Evolutionary conservation across 208 protist species (phyloP), one percentile per base, ranked within the genome.

Genomic region (Trichomonas tenax): DNA sequence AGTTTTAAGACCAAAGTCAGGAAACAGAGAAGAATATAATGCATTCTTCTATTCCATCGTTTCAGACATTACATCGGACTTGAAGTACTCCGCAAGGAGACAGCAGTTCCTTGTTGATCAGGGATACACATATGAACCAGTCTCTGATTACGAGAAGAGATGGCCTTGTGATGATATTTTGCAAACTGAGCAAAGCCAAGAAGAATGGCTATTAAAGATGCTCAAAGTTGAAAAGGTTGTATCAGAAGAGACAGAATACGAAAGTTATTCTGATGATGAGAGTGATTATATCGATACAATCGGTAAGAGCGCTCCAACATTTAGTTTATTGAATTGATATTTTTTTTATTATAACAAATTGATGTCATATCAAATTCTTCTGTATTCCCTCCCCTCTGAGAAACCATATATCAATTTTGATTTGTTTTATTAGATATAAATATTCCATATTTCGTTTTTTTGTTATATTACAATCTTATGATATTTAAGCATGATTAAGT

Each of bases 1-100:
- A 31, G 96, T 97, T 81, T 96, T 98, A 2, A 96, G 98, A 17
- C 96, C 97, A 63, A 98, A 98, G 95, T 31, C 15, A 38, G 86
- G 86, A 93, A 96, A 96, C 34, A 98, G 90, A 97, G 97, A 36
- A 98, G 48, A 40, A 14, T 98, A 98, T 72, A 99, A 99, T 96
- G 99, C 99, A 0, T 99, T 98, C 97, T 99, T 99, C 97, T 99
- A 99, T 97, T 98, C 98, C 15, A 81, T 98, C 38, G 96, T 98
- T 40, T 99, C 98, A 41, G 98, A 98, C 21, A 99, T 99, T 97
- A 99, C 99, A 26, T 89, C 98, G 51, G 99, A 99, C 97, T 98
- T 99, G 98, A 98, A 97, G 84, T 99, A 99, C 97, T 98, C 98
- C 31, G 98, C 98, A 31, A 99, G 99, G 96, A 98, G 99, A 95